Evolutionary conservation across 2,329 filamentous ascomycete genomes (phyloP), one percentile per base, ranked within the genome.

Genomic region (Epichloe uncinata): DNA sequence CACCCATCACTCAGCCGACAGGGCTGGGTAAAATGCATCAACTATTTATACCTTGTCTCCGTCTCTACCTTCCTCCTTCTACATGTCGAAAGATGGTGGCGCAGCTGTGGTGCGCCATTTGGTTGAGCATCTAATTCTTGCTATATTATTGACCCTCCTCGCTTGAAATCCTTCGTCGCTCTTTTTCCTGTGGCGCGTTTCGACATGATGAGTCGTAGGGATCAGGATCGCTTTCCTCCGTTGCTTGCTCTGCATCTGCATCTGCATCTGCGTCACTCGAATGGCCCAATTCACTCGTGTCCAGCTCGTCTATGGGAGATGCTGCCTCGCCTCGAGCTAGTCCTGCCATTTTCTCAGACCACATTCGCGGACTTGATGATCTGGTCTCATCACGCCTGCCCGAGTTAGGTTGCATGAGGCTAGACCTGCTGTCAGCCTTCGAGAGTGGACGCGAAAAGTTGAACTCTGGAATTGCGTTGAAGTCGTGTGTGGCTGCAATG

Each of bases 171-270:
- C 22, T 43, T 45, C 15, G 16, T 22, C 45, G 22, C 33, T n/a
- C 40, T 16, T 47, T 51, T 4, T 48, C 42, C n/a, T 4, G 5
- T 6, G 9, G 16, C 6, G 34, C 26, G 42, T 15, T 45, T 45
- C 42, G 42, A 34, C 9, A 42, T 12, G 36, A 20, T 20, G 33
- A 45, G n/a, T 65, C 61, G 43, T 56, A 61, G 6, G 58, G 57
- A 5, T 66, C 63, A 0, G 58, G 57, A 13, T 67, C 65, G 33
- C 65, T 67, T 22, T 61, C 59, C 20, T 66, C 64, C 5, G 63
- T 63, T 3, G 54, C 63, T n/a, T 54, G 56, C 41, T 65, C 63
- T 6, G 47, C 56, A 16, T 60, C 59, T 1, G 55, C 58, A 8
- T 65, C 63, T 6, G 47, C 56, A 16, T 60, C 59, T 1, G 55